Evolutionary conservation across 2,329 filamentous ascomycete genomes (phyloP).

Genomic region (Ophiognomonia clavigignenti-juglandacearum): DNA sequence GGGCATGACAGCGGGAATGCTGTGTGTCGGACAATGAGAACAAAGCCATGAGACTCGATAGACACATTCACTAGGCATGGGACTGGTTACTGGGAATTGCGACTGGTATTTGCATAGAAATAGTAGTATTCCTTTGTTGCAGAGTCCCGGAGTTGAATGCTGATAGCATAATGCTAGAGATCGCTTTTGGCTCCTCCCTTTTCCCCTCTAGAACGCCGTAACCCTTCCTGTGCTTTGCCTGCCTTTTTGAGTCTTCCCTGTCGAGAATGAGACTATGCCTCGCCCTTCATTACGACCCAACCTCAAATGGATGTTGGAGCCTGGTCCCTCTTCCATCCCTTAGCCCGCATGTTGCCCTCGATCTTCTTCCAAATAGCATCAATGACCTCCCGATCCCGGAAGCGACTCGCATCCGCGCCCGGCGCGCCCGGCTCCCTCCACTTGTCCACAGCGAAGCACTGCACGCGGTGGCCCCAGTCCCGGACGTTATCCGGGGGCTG

Average conservation of each 20-base stretch:
- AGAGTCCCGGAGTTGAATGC: too few species aligned
- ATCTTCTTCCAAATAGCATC: conserved; percentile 89
- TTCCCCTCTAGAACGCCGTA: too few species aligned
- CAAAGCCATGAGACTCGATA: too few species aligned
- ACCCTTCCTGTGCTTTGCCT: too few species aligned
- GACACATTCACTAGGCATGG: too few species aligned
- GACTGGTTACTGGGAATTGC: too few species aligned
- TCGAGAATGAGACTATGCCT: conserved; percentile 16
- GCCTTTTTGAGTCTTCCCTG: background rate
- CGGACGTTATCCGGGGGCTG: conserved; percentile 71
- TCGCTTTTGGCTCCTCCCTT: too few species aligned
- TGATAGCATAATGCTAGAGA: too few species aligned
- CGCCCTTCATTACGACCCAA: background rate
- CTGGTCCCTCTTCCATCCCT: conserved; percentile 74
- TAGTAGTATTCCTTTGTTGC: too few species aligned
- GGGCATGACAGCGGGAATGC: too few species aligned
- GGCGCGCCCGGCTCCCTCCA: conserved; percentile 54
- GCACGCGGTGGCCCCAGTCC: conserved; percentile 80
- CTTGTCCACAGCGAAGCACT: conserved; percentile 69
- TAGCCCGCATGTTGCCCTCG: conserved; percentile 79
- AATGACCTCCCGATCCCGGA: conserved; percentile 88
- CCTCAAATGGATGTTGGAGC: conserved; percentile 50
- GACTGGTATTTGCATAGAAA: too few species aligned
- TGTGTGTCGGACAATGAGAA: too few species aligned
- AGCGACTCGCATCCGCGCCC: conserved; percentile 52